phyloP scores from a whole-genome alignment of 2,329 filamentous ascomycete species.

The Phyllosticta ampelicida region DNA sequence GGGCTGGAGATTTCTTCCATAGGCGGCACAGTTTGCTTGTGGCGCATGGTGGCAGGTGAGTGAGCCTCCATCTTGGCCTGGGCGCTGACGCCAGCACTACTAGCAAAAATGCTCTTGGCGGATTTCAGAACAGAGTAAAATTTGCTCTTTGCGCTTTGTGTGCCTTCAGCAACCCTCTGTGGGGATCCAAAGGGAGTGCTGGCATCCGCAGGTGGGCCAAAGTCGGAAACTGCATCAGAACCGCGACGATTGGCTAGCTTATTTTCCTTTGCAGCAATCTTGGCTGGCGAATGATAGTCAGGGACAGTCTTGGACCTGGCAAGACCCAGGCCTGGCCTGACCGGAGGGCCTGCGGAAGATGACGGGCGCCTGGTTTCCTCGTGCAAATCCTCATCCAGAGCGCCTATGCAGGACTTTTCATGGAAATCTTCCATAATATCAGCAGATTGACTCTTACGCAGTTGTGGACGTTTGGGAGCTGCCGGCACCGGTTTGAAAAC shows the following conservation, averaged over 20 bases:
- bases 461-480: constrained; percentile 33
- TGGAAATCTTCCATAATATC: constrained; percentile 51
- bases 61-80: constrained; percentile 48
- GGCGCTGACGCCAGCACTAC: constrained; percentile 51
- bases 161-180: constrained; percentile 56
- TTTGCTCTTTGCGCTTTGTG: constrained; percentile 84
- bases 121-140: constrained; percentile 83
- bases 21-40: constrained; percentile 11
- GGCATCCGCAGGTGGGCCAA: constrained; percentile 31
- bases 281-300: constrained; percentile 41
- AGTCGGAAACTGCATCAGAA: constrained; percentile 32
- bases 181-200: constrained; percentile 51
- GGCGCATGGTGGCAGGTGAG: constrained; percentile 14
- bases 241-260: constrained; percentile 42
- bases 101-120: constrained; percentile 76
- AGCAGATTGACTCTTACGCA: constrained; percentile 51
- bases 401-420: constrained; percentile 24
- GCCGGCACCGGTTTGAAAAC: constrained; percentile 27
- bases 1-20: constrained; percentile 27
- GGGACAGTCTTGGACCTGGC: constrained; percentile 56
- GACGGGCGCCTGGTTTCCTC: background rate
- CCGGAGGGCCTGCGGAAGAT: constrained; percentile 8
- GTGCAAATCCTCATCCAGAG: background rate
- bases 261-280: constrained; percentile 20
- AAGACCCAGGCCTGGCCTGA: constrained; percentile 38